Percentiles rank a stretch among this genome's conserved stretches.
These are phyloP conservation scores for Penicillium freii DNA, from an alignment of 2,329 filamentous ascomycete species.

Conservation along the genomic window DNA sequence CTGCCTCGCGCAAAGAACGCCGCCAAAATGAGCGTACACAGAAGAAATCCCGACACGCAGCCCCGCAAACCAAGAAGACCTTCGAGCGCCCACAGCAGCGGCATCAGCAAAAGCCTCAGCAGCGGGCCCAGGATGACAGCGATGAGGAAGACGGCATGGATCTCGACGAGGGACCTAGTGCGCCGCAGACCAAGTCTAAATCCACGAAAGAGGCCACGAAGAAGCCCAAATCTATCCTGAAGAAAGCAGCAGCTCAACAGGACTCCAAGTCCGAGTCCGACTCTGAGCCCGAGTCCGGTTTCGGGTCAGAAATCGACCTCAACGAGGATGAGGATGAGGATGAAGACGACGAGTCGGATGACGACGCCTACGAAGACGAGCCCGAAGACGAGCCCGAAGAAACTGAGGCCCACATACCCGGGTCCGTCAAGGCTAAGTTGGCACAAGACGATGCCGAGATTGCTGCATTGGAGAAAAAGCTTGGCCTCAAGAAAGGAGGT, in stretches of 20 bases:
- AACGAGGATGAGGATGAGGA: constrained; percentile 25
- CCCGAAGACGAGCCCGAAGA: constrained; percentile 13
- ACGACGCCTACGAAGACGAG: constrained; percentile 18
- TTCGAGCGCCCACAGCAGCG: constrained; percentile 9
- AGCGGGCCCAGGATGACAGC: constrained; percentile 19
- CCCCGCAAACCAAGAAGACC: constrained; percentile 18
- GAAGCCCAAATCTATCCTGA: constrained; percentile 38
- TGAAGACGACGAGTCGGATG: constrained; percentile 27
- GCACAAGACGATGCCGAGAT: constrained; percentile 87
- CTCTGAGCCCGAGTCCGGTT: background rate
- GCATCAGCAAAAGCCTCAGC: constrained; percentile 13
- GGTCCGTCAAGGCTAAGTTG: constrained; percentile 60
- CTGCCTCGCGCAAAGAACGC: constrained; percentile 58
- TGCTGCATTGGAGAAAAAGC: constrained; percentile 76
- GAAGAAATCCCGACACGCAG: constrained; percentile 53
- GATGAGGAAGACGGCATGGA: constrained; percentile 23
- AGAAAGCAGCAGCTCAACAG: constrained; percentile 31
- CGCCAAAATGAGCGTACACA: constrained; percentile 64
- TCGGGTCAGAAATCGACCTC: background rate
- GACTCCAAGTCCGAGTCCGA: constrained; percentile 19
- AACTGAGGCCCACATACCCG: constrained; percentile 29
- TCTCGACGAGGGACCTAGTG: constrained; percentile 18
- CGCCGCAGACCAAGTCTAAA: constrained; percentile 21
- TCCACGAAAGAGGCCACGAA: constrained; percentile 23
- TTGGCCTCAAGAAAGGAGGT: constrained; percentile 78